Base-by-base conservation (phyloP, 176 grass and related monocot species). In the Ensete ventricosum region DNA sequence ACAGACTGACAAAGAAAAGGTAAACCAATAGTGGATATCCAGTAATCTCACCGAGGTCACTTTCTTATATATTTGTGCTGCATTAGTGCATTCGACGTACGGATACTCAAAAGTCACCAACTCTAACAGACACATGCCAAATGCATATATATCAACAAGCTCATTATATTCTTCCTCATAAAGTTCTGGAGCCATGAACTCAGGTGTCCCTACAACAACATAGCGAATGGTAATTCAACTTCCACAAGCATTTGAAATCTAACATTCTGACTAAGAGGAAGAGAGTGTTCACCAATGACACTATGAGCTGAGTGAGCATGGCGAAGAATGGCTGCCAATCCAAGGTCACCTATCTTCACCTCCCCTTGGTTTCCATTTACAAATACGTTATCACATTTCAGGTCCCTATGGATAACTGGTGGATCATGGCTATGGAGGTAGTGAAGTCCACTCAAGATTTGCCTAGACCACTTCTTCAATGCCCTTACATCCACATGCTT, bases 141-240 rank as follows among this genome's bases (percentile, higher is more conserved):
- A 92, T 50, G 90, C 90, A 78, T 89, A 92, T 25, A 92, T 92
- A 59, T 92, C 90, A 11, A 92, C 86, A 71, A 92, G 90, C 49
- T 92, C 90, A 65, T 92, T 84, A 26, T 92, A 92, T 84, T 92
- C 84, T 82, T 92, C 86, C 1, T 92, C 86, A 17, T 92, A 92
- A 25, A 92, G 90, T 55, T 92, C 90, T 2, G 90, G 90, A 75
- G 90, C 90, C 90, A 92, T 92, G 71, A 92, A 92, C 81, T 92
- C 90, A 0, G 90, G 90, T 73, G 90, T 89, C 54, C 90, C 90
- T 92, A 74, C 55, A 25, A 78, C 53, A 55, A 69, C 24, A 78
- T 9, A 65, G 43, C 3, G 19, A 64, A 63, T 14, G 67, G 54
- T 69, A 85, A 26, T 10, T 27, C 8, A 69, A 43, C 51, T 22